Base-by-base conservation (phyloP, 495 filamentous ascomycete genomes). In the Lindgomyces ingoldianus region DNA sequence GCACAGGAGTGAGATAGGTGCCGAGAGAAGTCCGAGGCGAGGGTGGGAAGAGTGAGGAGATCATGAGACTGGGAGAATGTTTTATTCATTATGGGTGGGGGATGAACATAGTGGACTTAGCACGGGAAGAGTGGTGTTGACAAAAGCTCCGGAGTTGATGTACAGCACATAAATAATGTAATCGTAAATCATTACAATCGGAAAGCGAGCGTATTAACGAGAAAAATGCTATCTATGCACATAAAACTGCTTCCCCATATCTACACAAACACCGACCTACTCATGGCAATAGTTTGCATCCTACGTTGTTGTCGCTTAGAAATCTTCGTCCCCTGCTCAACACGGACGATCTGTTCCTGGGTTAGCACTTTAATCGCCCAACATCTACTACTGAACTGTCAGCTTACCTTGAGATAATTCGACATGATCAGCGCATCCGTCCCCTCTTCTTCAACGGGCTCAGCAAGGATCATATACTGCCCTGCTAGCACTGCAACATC, bases 391-490 rank as follows among this genome's bases (percentile, higher is more conserved):
- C n/a, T n/a, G n/a, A n/a, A n/a, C n/a, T 6, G 33, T 39, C 33
- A 6, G 33, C 33, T 18, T 59, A 59, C 44, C 47, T 45, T 51
- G 26, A 61, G 57, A 44, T 54, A 66, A 48, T 66, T 65, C 1
- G 55, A 33, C 62, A 61, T 54, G 25, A 39, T 52, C 26, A 66
- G 25, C 1, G 8, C 30, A 50, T 61, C 48, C 1, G 4, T 61
- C 27, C 41, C 52, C 29, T 61, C 57, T 4, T 70, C 61, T 24
- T 72, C 70, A 19, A 50, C 60, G 9, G 30, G 50, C 57, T 65
- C 68, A 10, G 70, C 68, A 42, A 73, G 33, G 39, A 69, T 69
- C 62, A 72, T 64, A 36, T 69, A 69, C 26, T 70, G 53, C 16
- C 69, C 69, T 0, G 58, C 66, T 21, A 73, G 46, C 14, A 73